phyloP scores from a whole-genome alignment of 257 asterid species.

The Linderniella brevidens region DNA sequence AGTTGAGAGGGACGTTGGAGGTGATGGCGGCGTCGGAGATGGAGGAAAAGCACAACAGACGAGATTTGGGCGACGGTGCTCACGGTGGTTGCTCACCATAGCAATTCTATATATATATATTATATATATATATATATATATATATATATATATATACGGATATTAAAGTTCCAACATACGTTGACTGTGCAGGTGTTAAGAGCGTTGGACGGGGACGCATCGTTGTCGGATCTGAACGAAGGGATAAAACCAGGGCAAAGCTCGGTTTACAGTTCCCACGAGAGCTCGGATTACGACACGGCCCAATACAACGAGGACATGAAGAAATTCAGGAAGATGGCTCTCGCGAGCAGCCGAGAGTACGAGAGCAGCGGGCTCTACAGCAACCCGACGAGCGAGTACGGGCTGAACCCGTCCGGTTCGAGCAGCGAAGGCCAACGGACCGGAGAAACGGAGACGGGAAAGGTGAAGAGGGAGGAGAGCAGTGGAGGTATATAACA shows the following conservation, averaged over 20 bases:
- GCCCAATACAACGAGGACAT: slow-evolving; percentile 41
- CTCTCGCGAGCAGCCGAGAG: slow-evolving; percentile 34
- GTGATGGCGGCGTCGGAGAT: too few species aligned
- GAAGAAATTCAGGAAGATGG: slow-evolving; percentile 43
- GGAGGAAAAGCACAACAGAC: too few species aligned
- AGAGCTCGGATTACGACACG: slow-evolving; percentile 49
- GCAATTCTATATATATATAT: too few species aligned
- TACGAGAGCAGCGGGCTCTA: slow-evolving; percentile 33
- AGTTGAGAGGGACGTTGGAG: too few species aligned
- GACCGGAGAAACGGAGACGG: slow-evolving; percentile 37
- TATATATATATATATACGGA: too few species aligned
- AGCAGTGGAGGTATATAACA: slow-evolving; percentile 15
- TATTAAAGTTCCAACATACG: too few species aligned
- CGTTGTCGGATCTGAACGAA: slow-evolving; percentile 45
- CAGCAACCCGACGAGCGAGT: slow-evolving; percentile 54
- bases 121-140: too few species aligned
- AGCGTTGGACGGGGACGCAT: slow-evolving; percentile 60
- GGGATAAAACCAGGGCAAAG: slow-evolving; percentile 47
- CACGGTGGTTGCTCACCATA: too few species aligned
- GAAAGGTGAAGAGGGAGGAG: slow-evolving; percentile 22
- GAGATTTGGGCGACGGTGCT: too few species aligned
- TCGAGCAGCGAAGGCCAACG: slow-evolving; percentile 52
- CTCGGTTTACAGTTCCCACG: slow-evolving; percentile 39
- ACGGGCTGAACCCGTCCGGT: slow-evolving; percentile 41
- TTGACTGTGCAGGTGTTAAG: slow-evolving; percentile 58